Percentiles rank a stretch among this genome's conserved stretches.
Evolutionary conservation across 306 rosid genomes (phyloP).

Genomic region (Acacia acuminata): DNA sequence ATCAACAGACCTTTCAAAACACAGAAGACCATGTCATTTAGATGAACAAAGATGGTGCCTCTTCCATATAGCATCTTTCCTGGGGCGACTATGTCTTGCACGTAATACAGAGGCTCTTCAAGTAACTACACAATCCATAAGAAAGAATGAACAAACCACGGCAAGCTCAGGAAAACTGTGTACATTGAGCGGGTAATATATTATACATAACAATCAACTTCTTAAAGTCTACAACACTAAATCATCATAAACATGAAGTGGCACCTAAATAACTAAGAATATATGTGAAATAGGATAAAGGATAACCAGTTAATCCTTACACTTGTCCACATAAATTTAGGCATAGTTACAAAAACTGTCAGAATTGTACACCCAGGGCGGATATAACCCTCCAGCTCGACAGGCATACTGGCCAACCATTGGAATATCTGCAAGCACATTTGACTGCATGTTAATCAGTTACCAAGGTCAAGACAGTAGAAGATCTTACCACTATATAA

Average conservation of each 20-base stretch:
- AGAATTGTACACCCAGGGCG: conserved; percentile 96
- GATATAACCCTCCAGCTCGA: conserved; percentile 97
- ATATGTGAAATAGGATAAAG: conserved; percentile 3
- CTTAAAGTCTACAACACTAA: background rate
- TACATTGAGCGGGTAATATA: background rate
- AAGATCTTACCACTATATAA: conserved; percentile 29
- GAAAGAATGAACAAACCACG: conserved; percentile 8
- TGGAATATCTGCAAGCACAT: conserved; percentile 78
- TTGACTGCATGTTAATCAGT: conserved; percentile 45
- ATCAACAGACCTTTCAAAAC: conserved; percentile 62
- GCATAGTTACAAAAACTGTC: conserved; percentile 90
- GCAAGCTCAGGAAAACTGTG: conserved; percentile 18
- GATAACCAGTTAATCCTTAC: conserved; percentile 46
- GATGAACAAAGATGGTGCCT: conserved; percentile 66
- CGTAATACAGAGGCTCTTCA: conserved; percentile 67
- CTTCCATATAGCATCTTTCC: conserved; percentile 78
- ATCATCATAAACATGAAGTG: background rate
- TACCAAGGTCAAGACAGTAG: conserved; percentile 20
- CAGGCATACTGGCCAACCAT: conserved; percentile 95
- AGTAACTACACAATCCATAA: conserved; percentile 53
- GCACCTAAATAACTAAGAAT: background rate
- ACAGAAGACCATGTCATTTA: conserved; percentile 72
- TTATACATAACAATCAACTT: background rate
- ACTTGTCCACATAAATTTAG: conserved; percentile 87
- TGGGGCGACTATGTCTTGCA: conserved; percentile 64